phyloP scores from a whole-genome alignment of 169 alveolate species.

The Amoebophrya sp. region DNA sequence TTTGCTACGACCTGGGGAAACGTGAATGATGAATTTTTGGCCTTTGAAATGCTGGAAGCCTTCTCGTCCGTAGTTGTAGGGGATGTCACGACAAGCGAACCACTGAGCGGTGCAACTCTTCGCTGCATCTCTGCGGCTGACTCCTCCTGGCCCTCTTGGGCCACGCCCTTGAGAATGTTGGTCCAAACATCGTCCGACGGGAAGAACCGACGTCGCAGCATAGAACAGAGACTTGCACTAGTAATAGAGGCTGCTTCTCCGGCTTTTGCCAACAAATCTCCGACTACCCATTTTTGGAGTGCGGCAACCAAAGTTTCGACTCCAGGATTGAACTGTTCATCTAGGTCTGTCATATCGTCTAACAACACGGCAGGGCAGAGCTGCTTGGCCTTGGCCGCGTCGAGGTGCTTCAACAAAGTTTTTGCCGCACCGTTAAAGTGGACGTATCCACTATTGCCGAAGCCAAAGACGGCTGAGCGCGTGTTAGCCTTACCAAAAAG shows the following conservation, averaged over 20 bases:
- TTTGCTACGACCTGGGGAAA: no score
- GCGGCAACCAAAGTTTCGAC: not conserved
- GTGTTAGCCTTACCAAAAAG: not conserved
- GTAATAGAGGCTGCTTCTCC: not conserved
- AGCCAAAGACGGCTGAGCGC: not conserved
- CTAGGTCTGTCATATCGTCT: not conserved
- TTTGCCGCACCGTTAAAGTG: slow-evolving; percentile 2
- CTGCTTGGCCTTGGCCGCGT: no score
- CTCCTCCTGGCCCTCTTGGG: not conserved
- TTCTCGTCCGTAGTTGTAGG: no score
- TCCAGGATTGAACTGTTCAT: not conserved
- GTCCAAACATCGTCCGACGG: no score
- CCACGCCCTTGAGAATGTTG: not conserved
- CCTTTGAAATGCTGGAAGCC: no score
- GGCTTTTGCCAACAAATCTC: no score
- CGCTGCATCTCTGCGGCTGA: not conserved
- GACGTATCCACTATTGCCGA: not conserved
- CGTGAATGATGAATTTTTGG: no score
- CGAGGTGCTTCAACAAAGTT: not conserved
- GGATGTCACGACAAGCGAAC: no score
- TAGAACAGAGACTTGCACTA: not conserved
- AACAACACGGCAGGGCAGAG: not conserved
- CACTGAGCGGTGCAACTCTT: not conserved
- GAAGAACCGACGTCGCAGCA: no score
- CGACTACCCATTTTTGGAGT: no score